Percentiles rank a stretch among this genome's conserved stretches.
Evolutionary conservation across 805 yeast genomes (phyloP).

Genomic region (Lipomyces sp.): DNA sequence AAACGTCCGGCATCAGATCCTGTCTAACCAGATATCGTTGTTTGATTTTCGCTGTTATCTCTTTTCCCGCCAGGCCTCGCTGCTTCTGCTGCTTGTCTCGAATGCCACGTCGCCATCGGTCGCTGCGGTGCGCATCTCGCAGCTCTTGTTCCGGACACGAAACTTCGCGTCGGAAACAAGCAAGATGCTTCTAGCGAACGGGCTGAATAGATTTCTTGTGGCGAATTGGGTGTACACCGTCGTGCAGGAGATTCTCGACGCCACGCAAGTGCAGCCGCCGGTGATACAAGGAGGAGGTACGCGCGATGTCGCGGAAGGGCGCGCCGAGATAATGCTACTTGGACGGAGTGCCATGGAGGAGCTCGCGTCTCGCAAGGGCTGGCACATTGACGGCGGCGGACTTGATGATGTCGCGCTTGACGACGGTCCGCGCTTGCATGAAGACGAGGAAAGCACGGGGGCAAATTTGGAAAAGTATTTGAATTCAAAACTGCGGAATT

Average conservation of each 20-base stretch:
- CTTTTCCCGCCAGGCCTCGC: conserved; percentile 38
- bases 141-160: conserved; percentile 36
- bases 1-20: conserved; percentile 34
- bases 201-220: conserved; percentile 27
- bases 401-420: conserved; percentile 18
- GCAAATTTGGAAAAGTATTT: not conserved
- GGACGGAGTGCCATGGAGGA: conserved; percentile 42
- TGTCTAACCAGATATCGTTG: conserved; percentile 38
- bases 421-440: not conserved
- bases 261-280: conserved; percentile 31
- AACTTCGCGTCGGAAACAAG: conserved; percentile 45
- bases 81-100: conserved; percentile 36
- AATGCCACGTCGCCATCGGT: conserved; percentile 35
- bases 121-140: conserved; percentile 35
- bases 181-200: conserved; percentile 30
- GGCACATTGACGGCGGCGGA: conserved; percentile 14
- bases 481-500: conserved; percentile 29
- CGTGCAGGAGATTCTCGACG: conserved; percentile 44
- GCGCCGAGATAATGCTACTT: conserved; percentile 44
- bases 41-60: conserved; percentile 43
- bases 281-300: conserved; percentile 35
- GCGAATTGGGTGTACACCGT: conserved; percentile 40
- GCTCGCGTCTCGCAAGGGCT: conserved; percentile 27
- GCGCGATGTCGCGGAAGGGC: conserved; percentile 39
- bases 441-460: not conserved